Evolutionary conservation across 441 rosid species (phyloP).

Genomic region (Gossypium davidsonii): DNA sequence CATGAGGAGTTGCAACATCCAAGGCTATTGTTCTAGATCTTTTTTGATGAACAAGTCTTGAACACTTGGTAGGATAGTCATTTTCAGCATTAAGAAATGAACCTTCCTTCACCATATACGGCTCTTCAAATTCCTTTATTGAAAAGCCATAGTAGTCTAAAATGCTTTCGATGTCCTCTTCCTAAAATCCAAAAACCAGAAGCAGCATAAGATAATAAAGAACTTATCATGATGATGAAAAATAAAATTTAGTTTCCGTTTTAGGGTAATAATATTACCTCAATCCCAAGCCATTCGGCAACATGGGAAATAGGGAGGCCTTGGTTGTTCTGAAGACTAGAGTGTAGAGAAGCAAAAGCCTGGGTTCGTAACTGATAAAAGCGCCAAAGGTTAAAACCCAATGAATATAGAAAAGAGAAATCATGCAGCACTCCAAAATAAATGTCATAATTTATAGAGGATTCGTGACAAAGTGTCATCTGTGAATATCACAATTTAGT

Average conservation of each 20-base stretch:
- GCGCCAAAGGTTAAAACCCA: slow-evolving; percentile 13
- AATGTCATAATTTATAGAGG: slow-evolving; percentile 6
- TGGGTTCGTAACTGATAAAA: slow-evolving; percentile 74
- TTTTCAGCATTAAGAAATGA: slow-evolving; percentile 63
- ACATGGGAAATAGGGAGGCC: slow-evolving; percentile 75
- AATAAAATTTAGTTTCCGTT: neutral
- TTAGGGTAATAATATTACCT: slow-evolving; percentile 44
- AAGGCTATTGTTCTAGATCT: slow-evolving; percentile 56
- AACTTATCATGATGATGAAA: neutral
- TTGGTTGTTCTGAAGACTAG: slow-evolving; percentile 76
- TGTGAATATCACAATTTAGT: neutral
- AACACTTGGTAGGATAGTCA: slow-evolving; percentile 78
- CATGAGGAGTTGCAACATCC: slow-evolving; percentile 50
- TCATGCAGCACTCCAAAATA: neutral
- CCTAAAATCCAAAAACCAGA: slow-evolving; percentile 41
- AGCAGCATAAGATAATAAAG: slow-evolving; percentile 24
- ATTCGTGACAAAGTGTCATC: neutral
- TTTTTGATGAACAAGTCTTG: slow-evolving; percentile 78
- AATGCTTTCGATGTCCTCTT: slow-evolving; percentile 65
- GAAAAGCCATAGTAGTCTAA: slow-evolving; percentile 73
- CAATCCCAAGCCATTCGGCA: slow-evolving; percentile 89
- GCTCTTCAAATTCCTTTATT: slow-evolving; percentile 78
- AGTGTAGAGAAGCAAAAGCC: slow-evolving; percentile 85
- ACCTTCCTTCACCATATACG: slow-evolving; percentile 90
- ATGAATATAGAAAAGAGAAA: neutral